These are phyloP conservation scores for Furcasterigmium furcatum DNA, from an alignment of 2,329 filamentous ascomycete species.

Conservation along the genomic window DNA sequence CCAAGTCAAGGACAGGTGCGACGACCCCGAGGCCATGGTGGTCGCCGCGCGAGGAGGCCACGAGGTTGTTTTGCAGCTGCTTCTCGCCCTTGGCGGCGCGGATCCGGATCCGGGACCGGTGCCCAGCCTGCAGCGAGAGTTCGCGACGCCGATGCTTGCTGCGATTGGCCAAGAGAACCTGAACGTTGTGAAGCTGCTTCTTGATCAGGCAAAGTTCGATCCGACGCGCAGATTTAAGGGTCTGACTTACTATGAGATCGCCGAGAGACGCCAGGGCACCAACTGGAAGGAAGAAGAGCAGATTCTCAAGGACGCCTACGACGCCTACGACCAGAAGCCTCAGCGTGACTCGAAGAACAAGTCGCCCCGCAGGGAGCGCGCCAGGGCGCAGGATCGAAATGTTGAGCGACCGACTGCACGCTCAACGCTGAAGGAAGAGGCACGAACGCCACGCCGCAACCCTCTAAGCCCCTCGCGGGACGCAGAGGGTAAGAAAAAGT, in stretches of 20 bases:
- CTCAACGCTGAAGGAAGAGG: constrained; percentile 41
- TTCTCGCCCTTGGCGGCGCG: constrained; percentile 64
- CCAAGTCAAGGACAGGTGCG: constrained; percentile 56
- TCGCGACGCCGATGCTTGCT: constrained; percentile 88
- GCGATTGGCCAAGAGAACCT: constrained; percentile 89
- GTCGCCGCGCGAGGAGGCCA: constrained; percentile 91
- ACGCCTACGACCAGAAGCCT: constrained; percentile 50
- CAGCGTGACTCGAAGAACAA: constrained; percentile 49
- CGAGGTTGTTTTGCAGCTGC: constrained; percentile 77
- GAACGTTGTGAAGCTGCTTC: constrained; percentile 76
- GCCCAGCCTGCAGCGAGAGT: constrained; percentile 57
- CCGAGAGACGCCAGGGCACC: constrained; percentile 76
- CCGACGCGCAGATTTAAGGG: constrained; percentile 75
- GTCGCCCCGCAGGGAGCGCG: constrained; percentile 42
- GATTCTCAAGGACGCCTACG: constrained; percentile 72
- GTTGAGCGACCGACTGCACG: constrained; percentile 35
- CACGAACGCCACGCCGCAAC: constrained; percentile 40
- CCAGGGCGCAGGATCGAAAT: constrained; percentile 37
- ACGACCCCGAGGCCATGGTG: constrained; percentile 84
- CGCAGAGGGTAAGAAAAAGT: constrained; percentile 40
- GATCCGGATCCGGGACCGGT: constrained; percentile 69
- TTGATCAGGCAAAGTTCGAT: constrained; percentile 76
- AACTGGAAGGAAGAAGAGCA: constrained; percentile 88
- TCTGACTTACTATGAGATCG: constrained; percentile 83
- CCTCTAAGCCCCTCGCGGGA: constrained; percentile 47